These are phyloP conservation scores for Candida schatavii DNA, from an alignment of 805 yeast species.

Conservation along the genomic window DNA sequence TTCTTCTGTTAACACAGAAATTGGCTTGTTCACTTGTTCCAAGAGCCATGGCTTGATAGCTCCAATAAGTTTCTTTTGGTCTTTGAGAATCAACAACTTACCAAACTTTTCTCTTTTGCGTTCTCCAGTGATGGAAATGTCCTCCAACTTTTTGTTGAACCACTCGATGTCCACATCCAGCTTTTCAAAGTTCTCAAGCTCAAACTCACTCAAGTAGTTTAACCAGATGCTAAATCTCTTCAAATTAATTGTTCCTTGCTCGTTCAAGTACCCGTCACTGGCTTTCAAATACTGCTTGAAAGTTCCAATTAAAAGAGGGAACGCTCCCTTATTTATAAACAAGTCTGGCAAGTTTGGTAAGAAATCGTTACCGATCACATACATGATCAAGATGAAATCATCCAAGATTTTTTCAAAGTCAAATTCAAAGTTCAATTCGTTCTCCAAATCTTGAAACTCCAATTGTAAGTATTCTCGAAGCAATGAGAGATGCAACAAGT, in stretches of 20 bases:
- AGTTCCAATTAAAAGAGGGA: conserved; percentile 85
- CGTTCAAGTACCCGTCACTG: conserved; percentile 81
- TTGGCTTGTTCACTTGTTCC: conserved; percentile 26
- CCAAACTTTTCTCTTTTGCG: conserved; percentile 65
- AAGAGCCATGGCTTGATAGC: conserved; percentile 50
- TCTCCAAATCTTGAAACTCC: conserved; percentile 74
- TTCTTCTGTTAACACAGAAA: conserved; percentile 30
- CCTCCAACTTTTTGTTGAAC: conserved; percentile 84
- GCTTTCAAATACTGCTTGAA: conserved; percentile 76
- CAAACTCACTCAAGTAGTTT: conserved; percentile 72
- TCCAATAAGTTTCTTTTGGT: conserved; percentile 74
- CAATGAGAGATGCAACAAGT: conserved; percentile 76
- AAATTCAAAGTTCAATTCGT: conserved; percentile 61
- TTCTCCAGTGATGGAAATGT: conserved; percentile 70
- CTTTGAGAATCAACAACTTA: conserved; percentile 60
- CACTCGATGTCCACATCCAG: conserved; percentile 84
- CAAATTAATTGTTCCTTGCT: conserved; percentile 77
- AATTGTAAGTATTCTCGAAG: conserved; percentile 87
- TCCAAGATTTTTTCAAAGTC: conserved; percentile 88
- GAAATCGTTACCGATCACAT: conserved; percentile 97
- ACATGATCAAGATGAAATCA: conserved; percentile 88
- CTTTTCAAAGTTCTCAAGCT: conserved; percentile 80
- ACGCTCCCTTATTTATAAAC: conserved; percentile 92
- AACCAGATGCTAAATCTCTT: conserved; percentile 73
- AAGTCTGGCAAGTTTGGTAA: conserved; percentile 94